Percentiles rank a stretch among this genome's conserved stretches.
Conservation (phyloP, 805 yeast genomes). For the Spathaspora sp. region DNA sequence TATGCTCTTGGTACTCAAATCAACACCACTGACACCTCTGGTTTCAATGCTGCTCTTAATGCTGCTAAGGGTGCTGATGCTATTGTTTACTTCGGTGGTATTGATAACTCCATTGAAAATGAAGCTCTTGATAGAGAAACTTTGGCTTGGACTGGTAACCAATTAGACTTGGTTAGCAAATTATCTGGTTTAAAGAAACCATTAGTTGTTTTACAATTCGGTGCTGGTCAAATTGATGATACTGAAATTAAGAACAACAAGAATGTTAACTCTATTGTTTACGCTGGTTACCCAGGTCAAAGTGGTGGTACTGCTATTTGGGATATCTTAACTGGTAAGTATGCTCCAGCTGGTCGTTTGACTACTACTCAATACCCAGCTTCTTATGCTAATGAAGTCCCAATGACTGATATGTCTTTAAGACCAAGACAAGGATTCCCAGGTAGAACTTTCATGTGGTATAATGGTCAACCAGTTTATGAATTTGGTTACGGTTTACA, state of each 20-base stretch:
- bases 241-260: conserved; percentile 5
- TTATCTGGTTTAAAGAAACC: conserved; percentile 4
- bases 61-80: conserved; percentile 6
- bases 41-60: conserved; percentile 2
- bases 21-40: conserved; percentile 3
- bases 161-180: conserved; percentile 5
- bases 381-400: conserved; percentile 3
- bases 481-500: conserved; percentile 10
- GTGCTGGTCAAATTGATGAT: conserved; percentile 7
- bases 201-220: conserved; percentile 5
- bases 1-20: conserved; percentile 5
- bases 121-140: conserved; percentile 6
- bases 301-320: conserved; percentile 6
- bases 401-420: conserved; percentile 6
- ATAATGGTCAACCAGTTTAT: conserved; percentile 7
- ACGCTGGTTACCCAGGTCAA: conserved; percentile 9
- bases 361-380: conserved; percentile 7
- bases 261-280: conserved; percentile 7
- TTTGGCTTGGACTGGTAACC: conserved; percentile 6
- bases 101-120: conserved; percentile 4
- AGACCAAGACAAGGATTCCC: conserved; percentile 6
- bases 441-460: conserved; percentile 8
- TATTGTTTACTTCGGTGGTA: conserved; percentile 6
- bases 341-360: conserved; percentile 8
- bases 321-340: conserved; percentile 3